These are phyloP conservation scores for Trichoderma lentiforme DNA, from an alignment of 2,329 filamentous ascomycete genomes.

Conservation along the genomic window DNA sequence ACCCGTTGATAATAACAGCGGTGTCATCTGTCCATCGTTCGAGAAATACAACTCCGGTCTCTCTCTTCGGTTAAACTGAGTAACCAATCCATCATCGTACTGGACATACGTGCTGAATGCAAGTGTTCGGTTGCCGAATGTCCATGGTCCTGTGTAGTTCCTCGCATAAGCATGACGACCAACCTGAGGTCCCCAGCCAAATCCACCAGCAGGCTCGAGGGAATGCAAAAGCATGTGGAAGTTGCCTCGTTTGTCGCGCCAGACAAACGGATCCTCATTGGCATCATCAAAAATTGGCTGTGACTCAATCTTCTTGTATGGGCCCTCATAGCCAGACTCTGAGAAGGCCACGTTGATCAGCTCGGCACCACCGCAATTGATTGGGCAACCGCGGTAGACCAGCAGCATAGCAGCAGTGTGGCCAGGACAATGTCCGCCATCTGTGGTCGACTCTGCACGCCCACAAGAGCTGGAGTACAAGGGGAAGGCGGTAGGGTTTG, in stretches of 20 bases:
- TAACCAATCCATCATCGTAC: conserved; percentile 43
- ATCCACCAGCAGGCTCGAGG: conserved; percentile 28
- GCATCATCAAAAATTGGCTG: conserved; percentile 21
- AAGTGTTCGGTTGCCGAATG: conserved; percentile 26
- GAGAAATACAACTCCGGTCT: conserved; percentile 49
- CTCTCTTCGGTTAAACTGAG: conserved; percentile 35
- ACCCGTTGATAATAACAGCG: conserved; percentile 45
- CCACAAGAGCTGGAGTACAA: conserved; percentile 22
- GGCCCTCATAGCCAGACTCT: conserved; percentile 16
- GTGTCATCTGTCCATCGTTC: conserved; percentile 42
- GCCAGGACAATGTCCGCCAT: neutral
- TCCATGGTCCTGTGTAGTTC: conserved; percentile 29
- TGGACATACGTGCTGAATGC: conserved; percentile 30
- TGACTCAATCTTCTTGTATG: conserved; percentile 21
- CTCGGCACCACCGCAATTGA: conserved; percentile 21
- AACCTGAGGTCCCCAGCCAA: conserved; percentile 27
- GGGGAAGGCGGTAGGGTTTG: conserved; percentile 42
- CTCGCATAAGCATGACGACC: conserved; percentile 31
- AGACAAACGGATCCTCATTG: conserved; percentile 34
- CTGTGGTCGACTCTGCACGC: neutral
- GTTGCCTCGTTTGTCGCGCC: conserved; percentile 33
- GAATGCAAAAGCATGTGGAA: conserved; percentile 34
- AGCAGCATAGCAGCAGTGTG: conserved; percentile 22
- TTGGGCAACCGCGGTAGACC: conserved; percentile 23
- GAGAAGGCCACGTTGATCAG: conserved; percentile 24